phyloP scores from a whole-genome alignment of 2,329 filamentous ascomycete genomes.

The Colletotrichum sp. region DNA sequence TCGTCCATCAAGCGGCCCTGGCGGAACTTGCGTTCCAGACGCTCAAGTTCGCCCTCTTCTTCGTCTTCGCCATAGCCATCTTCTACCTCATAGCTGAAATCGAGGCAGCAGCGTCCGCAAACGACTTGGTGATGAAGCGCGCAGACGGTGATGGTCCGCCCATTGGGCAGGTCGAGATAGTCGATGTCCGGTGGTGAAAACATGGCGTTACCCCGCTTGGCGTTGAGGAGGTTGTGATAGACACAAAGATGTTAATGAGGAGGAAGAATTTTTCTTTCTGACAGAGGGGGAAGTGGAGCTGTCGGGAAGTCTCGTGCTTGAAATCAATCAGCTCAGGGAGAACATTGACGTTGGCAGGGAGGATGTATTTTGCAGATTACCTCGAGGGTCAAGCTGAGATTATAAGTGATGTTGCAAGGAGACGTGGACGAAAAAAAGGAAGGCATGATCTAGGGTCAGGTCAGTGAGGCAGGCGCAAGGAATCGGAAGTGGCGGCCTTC shows the following conservation, averaged over 20 bases:
- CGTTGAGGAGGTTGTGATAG: fast-evolving
- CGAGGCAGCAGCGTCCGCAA: constrained; percentile 2
- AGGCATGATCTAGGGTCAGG: background rate
- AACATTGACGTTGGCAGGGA: background rate
- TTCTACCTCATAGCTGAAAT: background rate
- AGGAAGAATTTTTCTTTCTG: background rate
- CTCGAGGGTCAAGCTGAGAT: background rate
- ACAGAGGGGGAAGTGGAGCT: background rate
- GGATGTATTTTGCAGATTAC: background rate
- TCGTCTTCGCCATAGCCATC: background rate
- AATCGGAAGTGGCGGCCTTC: background rate
- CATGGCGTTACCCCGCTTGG: background rate
- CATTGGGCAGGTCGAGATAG: background rate
- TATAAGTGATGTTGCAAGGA: background rate
- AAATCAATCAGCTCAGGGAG: background rate
- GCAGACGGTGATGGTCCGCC: background rate
- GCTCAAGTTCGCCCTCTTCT: background rate
- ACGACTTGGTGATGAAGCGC: background rate
- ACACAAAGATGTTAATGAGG: background rate
- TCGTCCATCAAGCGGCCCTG: background rate
- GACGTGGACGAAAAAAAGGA: background rate
- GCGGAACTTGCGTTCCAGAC: background rate
- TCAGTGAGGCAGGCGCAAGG: background rate
- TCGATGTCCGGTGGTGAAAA: background rate
- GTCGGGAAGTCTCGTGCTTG: background rate